phyloP scores from a whole-genome alignment of 139 green algal species.

The Chlorella sp. region DNA sequence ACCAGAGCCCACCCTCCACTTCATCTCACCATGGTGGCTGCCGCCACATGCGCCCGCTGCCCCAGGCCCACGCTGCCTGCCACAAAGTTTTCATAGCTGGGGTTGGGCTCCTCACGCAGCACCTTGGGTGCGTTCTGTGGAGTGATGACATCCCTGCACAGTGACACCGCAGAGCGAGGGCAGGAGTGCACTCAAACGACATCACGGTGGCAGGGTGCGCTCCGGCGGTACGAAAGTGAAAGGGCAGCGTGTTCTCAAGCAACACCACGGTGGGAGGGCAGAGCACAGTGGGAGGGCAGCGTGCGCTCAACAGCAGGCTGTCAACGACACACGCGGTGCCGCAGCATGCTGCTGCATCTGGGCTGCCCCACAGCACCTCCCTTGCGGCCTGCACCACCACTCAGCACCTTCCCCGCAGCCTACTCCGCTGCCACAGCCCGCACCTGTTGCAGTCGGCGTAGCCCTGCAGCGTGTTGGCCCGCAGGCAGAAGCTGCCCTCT shows the following conservation, averaged over 20 bases:
- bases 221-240: no score
- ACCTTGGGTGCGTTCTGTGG: conserved; percentile 39
- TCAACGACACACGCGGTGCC: no score
- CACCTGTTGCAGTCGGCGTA: conserved; percentile 63
- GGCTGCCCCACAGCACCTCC: no score
- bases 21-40: conserved; percentile 79
- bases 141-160: conserved; percentile 50
- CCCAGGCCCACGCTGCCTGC: conserved; percentile 53
- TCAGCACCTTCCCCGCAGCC: no score
- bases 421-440: background rate
- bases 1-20: no score
- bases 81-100: conserved; percentile 81
- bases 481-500: conserved; percentile 47
- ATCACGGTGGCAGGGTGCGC: no score
- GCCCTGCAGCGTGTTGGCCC: conserved; percentile 50
- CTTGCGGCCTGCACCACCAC: background rate
- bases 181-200: no score
- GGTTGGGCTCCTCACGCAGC: conserved; percentile 46
- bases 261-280: no score
- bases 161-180: background rate
- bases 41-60: conserved; percentile 72
- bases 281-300: background rate
- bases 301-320: background rate
- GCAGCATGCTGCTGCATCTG: no score
- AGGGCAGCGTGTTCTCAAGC: no score